Evolutionary conservation across 192 early-diverging fungal genomes (phyloP).

Genomic region (Entophlyctis helioformis): DNA sequence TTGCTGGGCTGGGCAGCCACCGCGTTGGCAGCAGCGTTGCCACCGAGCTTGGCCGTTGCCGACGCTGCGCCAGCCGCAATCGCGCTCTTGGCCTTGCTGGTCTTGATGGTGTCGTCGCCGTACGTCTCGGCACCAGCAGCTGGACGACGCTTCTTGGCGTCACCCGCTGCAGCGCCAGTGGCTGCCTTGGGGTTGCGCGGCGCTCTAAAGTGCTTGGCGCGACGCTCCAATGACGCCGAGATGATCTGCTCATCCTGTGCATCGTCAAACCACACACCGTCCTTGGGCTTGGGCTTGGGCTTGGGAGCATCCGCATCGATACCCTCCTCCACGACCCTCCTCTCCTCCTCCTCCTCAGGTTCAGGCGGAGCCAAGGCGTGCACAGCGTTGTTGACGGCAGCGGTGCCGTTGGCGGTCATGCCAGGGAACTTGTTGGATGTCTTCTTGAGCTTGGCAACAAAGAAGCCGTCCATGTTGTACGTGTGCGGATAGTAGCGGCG

Average conservation of each 20-base stretch:
- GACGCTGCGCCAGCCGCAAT: no score
- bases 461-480: constrained; percentile 99
- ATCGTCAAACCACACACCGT: constrained; percentile 40
- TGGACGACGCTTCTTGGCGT: background rate
- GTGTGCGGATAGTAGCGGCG: constrained; percentile 92
- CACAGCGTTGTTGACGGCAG: background rate
- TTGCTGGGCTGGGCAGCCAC: no score
- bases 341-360: constrained; percentile 22
- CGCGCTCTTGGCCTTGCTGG: background rate
- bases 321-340: constrained; percentile 9
- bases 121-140: background rate
- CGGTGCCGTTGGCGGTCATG: constrained; percentile 6
- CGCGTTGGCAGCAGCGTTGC: constrained; percentile 3
- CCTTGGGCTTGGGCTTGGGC: constrained; percentile 9
- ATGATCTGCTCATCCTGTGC: constrained; percentile 47
- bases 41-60: no score
- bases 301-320: constrained; percentile 1
- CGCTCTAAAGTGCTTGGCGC: background rate
- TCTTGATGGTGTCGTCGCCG: background rate
- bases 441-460: constrained; percentile 95
- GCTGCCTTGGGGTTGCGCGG: background rate
- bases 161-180: background rate
- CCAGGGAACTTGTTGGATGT: constrained; percentile 68
- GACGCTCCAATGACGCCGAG: no score
- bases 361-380: constrained; percentile 9